Evolutionary conservation across 257 asterid species (phyloP).

Genomic region (Eustoma russellianum): DNA sequence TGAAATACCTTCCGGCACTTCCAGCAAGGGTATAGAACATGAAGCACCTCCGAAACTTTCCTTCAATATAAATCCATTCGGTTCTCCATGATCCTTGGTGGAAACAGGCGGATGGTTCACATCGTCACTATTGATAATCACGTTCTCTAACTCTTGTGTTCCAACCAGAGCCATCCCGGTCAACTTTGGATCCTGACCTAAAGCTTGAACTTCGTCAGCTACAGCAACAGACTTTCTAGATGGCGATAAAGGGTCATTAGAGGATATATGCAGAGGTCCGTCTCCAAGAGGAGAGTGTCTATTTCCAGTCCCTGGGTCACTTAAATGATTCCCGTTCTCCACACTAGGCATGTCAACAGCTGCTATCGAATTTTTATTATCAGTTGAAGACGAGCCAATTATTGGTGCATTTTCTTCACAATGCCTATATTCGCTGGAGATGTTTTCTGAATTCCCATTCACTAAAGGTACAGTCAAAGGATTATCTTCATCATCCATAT

Average conservation of each 20-base stretch:
- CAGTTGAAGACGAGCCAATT: slow-evolving; percentile 23
- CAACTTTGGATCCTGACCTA: slow-evolving; percentile 17
- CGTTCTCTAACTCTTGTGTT: slow-evolving; percentile 23
- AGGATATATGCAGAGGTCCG: slow-evolving; percentile 13
- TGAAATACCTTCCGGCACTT: slow-evolving; percentile 18
- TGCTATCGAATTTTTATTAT: slow-evolving; percentile 28
- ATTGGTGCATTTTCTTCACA: slow-evolving; percentile 27
- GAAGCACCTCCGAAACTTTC: slow-evolving; percentile 26
- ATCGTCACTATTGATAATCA: slow-evolving; percentile 17
- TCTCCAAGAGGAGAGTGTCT: slow-evolving; percentile 22
- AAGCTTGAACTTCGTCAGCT: slow-evolving; percentile 20
- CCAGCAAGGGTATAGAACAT: slow-evolving; percentile 24
- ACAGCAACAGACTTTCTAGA: slow-evolving; percentile 22
- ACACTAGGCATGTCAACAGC: slow-evolving; percentile 20
- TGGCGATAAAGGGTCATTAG: slow-evolving; percentile 23
- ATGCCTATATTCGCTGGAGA: slow-evolving; percentile 18
- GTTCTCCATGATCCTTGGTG: slow-evolving; percentile 18
- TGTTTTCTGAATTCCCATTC: slow-evolving; percentile 24
- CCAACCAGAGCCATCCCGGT: slow-evolving; percentile 18
- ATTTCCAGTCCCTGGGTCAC: slow-evolving; percentile 24
- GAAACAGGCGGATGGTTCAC: slow-evolving; percentile 16
- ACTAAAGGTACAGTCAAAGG: slow-evolving; percentile 28
- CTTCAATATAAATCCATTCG: slow-evolving; percentile 23
- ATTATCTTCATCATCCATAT: slow-evolving; percentile 55
- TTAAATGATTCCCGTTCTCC: slow-evolving; percentile 33